These are phyloP conservation scores for Fragosphaeria purpurea DNA, from an alignment of 2,329 filamentous ascomycete genomes.

Conservation along the genomic window DNA sequence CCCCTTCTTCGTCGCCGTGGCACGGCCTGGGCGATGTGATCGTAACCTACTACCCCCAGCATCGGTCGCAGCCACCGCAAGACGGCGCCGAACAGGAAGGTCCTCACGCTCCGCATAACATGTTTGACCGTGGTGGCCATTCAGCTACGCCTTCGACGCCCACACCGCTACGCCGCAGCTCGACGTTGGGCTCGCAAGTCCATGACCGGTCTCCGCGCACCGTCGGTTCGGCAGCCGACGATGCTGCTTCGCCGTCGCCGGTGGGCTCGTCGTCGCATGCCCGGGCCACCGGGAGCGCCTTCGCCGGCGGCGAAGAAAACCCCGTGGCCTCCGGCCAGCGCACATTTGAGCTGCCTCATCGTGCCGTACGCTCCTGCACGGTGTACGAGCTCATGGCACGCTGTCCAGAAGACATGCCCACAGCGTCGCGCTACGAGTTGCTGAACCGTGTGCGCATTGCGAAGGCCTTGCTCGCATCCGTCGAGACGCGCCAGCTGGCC, in stretches of 20 bases:
- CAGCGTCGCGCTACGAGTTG: slow-evolving; percentile 69
- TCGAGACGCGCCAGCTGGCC: slow-evolving; percentile 60
- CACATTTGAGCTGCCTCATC: slow-evolving; percentile 54
- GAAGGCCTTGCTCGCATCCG: slow-evolving; percentile 62
- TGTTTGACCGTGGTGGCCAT: slow-evolving; percentile 9
- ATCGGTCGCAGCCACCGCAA: slow-evolving; percentile 18
- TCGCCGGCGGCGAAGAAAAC: slow-evolving; percentile 29
- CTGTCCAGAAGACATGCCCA: slow-evolving; percentile 55
- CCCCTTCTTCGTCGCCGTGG: slow-evolving; percentile 35
- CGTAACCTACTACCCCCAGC: slow-evolving; percentile 62
- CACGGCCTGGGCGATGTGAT: slow-evolving; percentile 72
- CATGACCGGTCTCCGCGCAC: slow-evolving; percentile 31
- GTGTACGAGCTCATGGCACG: slow-evolving; percentile 48
- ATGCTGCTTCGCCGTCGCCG: slow-evolving; percentile 32
- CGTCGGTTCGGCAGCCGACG: slow-evolving; percentile 27
- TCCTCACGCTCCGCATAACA: background rate
- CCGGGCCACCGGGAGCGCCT: too few species aligned
- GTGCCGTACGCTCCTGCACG: slow-evolving; percentile 39
- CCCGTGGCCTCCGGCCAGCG: slow-evolving; percentile 38
- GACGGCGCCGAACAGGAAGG: slow-evolving; percentile 10
- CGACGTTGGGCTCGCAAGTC: slow-evolving; percentile 38
- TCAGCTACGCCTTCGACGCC: slow-evolving; percentile 56
- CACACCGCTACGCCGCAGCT: slow-evolving; percentile 62
- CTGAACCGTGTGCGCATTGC: slow-evolving; percentile 74
- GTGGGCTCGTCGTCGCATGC: too few species aligned